Evolutionary conservation across 129 eudicot genomes (phyloP), one percentile per base, ranked within the genome.

Genomic region (Apium graveolens): DNA sequence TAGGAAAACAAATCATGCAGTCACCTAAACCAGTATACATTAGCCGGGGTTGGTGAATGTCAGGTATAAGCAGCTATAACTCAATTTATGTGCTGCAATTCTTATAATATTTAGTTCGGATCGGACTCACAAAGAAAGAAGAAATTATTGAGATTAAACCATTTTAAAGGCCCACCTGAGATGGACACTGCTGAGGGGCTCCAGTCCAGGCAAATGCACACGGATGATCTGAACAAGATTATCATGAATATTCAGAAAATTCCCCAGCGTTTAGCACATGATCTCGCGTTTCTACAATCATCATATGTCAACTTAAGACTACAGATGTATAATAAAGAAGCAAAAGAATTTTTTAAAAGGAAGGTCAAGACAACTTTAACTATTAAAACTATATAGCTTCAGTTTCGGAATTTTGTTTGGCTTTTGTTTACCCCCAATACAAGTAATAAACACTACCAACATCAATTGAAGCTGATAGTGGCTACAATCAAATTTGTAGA

Each of bases 141-240:
- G 32, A n/a, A 60, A 66, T 66, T 66, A 66, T 66, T 31, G 37
- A 66, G 39, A 31, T 32, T 66, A 13, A 29, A 31, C 38, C 70
- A 65, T 65, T 65, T 29, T 0, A 14, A 65, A 66, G 38, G 72
- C 24, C 72, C 18, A 14, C 24, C 70, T 66, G 39, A 66, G 38
- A 66, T 66, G 7, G 72, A 5, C 72, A 66, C 41, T 31, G 39
- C 72, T 31, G 72, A 66, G 20, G 72, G 72, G 72, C 72, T 66
- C 72, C 72, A 66, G 41, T 32, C 72, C 39, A 66, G 72, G 72
- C 72, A 66, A 13, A 14, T 31, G 72, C 72, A 66, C 72, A 66
- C 14, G 72, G 72, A 66, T 29, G 41, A 66, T 66, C 39, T 31
- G 11, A 31, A 66, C 10, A 60, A n/a, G 12, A 9, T 60, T 60